Evolutionary conservation across 2,329 filamentous ascomycete species (phyloP), one percentile per base, ranked within the genome.

Genomic region (Penicillium sp.): DNA sequence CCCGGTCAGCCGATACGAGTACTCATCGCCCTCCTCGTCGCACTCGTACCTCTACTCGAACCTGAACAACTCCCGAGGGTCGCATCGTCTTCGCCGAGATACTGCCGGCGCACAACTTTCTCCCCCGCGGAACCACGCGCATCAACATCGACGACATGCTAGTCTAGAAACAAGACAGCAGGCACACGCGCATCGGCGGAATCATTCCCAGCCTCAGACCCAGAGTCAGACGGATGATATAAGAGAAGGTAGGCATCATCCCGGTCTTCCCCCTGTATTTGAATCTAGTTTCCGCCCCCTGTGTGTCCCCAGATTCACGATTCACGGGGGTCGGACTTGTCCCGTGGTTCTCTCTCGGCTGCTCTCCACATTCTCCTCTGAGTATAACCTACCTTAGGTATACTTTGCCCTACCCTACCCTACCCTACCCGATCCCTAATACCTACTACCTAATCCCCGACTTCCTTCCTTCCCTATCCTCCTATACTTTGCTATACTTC

Each of bases 181-280:
- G 17, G 39, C 49, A 18, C 52, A 59, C 21, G 37, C 40, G 30
- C 62, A 63, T 53, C 60, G 59, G n/a, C 44, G 55, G 50, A 62
- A 60, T 41, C 47, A 58, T 46, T 62, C 61, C 4, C 61, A 63
- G 29, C 59, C 61, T 15, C 60, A 60, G 7, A 18, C 61, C 4
- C 61, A 63, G 29, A 58, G 59, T 15, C 60, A 60, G 7, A 18
- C 43, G 13, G 46, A 40, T 21, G 40, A 42, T 23, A 24, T 41
- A 18, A 52, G 54, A 34, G 54, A 58, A 61, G 60, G 60, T 63
- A 51, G 18, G 56, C 21, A 17, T 50, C 27, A 26, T 33, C 20
- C 9, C 23, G 7, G 30, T 34, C 18, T n/a, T 24, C 7, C 17
- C 18, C 26, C 13, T 48, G 23, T 45, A 9, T 40, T 15, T 33